phyloP scores from a whole-genome alignment of 768 basidiomycete genomes.

The Lanmaoa pseudosensibilis region DNA sequence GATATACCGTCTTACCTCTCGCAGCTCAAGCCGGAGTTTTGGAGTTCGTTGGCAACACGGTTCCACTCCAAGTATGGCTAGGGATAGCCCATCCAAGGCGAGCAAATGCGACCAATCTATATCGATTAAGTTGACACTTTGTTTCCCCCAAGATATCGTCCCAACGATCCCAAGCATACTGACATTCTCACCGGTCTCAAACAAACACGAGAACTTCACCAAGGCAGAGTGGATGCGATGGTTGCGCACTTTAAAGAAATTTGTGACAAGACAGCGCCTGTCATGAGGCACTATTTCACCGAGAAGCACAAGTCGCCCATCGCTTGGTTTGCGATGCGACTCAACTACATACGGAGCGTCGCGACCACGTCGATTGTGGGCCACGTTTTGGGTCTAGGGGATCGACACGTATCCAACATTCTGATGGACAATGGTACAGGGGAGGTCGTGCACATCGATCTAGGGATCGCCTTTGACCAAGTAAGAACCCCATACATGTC shows the following conservation, averaged over 20 bases:
- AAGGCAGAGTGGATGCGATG: conserved; percentile 32
- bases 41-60: conserved; percentile 86
- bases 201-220: conserved; percentile 34
- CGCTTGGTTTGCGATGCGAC: conserved; percentile 87
- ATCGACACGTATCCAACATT: conserved; percentile 91
- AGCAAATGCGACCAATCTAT: conserved; percentile 15
- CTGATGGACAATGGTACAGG: conserved; percentile 80
- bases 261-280: conserved; percentile 63
- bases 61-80: conserved; percentile 64
- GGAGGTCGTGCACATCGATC: conserved; percentile 92
- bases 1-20: conserved; percentile 89
- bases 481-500: conserved; percentile 37
- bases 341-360: conserved; percentile 89
- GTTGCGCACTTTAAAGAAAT: conserved; percentile 37
- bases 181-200: conserved; percentile 35
- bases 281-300: conserved; percentile 93
- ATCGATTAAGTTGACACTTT: background rate
- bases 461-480: conserved; percentile 96
- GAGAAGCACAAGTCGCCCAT: conserved; percentile 86
- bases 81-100: conserved; percentile 59
- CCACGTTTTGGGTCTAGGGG: conserved; percentile 88
- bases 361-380: conserved; percentile 95
- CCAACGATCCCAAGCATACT: conserved; percentile 45
- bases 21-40: conserved; percentile 78
- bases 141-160: conserved; percentile 56